These are phyloP conservation scores for Leersia perrieri DNA, from an alignment of 176 grass and related monocot species.

Conservation along the genomic window DNA sequence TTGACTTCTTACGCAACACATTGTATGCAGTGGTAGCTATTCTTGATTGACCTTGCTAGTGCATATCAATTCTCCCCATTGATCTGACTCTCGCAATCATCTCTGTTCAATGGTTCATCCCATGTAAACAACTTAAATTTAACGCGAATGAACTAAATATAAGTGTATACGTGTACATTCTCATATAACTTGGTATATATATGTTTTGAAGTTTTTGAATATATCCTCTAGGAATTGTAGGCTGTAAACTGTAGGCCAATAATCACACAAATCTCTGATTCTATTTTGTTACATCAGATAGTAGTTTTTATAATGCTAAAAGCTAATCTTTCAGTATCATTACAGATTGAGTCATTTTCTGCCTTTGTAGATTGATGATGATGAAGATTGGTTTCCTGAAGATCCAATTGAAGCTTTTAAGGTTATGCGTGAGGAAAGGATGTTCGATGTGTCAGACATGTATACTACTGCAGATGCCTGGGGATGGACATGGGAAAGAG, in stretches of 20 bases:
- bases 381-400: constrained; percentile 90
- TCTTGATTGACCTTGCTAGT: background rate
- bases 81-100: background rate
- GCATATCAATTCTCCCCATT: background rate
- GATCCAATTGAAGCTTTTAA: constrained; percentile 90
- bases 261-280: background rate
- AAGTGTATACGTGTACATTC: background rate
- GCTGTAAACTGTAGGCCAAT: background rate
- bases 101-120: constrained; percentile 12
- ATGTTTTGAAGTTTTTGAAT: background rate
- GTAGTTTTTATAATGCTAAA: background rate
- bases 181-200: background rate
- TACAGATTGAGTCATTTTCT: constrained; percentile 27
- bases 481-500: constrained; percentile 97
- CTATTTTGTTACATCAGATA: constrained; percentile 10
- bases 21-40: background rate
- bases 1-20: background rate
- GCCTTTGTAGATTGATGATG: constrained; percentile 65
- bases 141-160: background rate
- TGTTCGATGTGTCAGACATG: constrained; percentile 83
- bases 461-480: constrained; percentile 92
- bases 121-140: background rate
- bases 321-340: background rate
- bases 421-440: constrained; percentile 71
- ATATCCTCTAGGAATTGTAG: background rate